Percentiles rank a stretch among this genome's conserved stretches.
phyloP scores from a whole-genome alignment of 768 basidiomycete species.

The Pleurotus pulmonarius region DNA sequence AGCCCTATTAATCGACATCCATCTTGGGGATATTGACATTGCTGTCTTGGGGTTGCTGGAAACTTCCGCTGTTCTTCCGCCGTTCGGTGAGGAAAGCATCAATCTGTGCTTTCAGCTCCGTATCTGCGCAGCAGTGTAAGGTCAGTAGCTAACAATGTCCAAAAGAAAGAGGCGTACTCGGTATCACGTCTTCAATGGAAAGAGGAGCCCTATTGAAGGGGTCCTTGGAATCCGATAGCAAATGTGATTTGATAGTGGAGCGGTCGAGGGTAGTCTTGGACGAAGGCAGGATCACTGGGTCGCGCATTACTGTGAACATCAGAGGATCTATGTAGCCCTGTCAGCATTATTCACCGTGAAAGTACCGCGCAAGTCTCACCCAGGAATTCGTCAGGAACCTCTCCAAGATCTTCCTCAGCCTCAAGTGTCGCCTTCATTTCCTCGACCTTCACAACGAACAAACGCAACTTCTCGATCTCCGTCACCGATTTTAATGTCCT shows the following conservation, averaged over 20 bases:
- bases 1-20: background rate
- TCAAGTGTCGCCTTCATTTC: conserved; percentile 74
- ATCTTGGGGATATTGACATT: background rate
- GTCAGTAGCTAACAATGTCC: conserved; percentile 9
- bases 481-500: conserved; percentile 67
- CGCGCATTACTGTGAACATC: conserved; percentile 91
- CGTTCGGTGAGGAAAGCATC: conserved; percentile 65
- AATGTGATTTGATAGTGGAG: conserved; percentile 90
- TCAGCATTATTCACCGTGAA: conserved; percentile 9
- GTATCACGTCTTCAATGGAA: conserved; percentile 71
- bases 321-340: conserved; percentile 60
- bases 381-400: conserved; percentile 92
- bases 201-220: conserved; percentile 93
- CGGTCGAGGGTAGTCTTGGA: conserved; percentile 80
- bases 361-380: conserved; percentile 44
- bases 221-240: conserved; percentile 87
- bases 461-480: conserved; percentile 67
- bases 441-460: conserved; percentile 82
- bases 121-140: conserved; percentile 35
- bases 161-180: conserved; percentile 46
- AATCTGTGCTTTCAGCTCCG: conserved; percentile 72
- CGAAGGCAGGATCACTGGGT: conserved; percentile 88
- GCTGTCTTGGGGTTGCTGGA: background rate
- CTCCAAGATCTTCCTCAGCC: conserved; percentile 89
- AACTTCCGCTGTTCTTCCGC: conserved; percentile 31